A percentile compares a stretch with the other conserved stretches of the same genome.
These are phyloP conservation scores for Begonia peltatifolia DNA, from an alignment of 306 rosid genomes.

Conservation along the genomic window DNA sequence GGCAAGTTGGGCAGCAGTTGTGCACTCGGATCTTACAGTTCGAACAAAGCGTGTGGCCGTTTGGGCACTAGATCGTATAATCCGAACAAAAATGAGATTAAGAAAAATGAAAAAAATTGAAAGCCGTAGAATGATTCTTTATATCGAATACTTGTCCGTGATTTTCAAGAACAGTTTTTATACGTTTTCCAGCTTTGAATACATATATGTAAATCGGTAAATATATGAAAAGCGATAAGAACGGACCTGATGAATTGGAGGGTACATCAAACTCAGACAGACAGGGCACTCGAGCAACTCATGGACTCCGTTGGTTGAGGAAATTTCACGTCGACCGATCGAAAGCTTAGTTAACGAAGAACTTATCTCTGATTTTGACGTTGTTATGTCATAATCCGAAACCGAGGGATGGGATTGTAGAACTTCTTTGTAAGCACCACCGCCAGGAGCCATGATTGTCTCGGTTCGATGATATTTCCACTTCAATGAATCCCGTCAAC, in stretches of 20 bases:
- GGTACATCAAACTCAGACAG: slow-evolving; percentile 80
- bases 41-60: slow-evolving; percentile 92
- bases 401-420: slow-evolving; percentile 34
- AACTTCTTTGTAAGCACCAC: slow-evolving; percentile 52
- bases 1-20: slow-evolving; percentile 77
- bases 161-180: too few relatives aligned
- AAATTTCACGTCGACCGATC: slow-evolving; percentile 26
- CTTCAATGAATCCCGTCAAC: too few relatives aligned
- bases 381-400: slow-evolving; percentile 44
- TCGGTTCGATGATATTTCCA: too few relatives aligned
- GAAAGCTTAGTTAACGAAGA: slow-evolving; percentile 25
- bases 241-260: slow-evolving; percentile 83
- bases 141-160: too few relatives aligned
- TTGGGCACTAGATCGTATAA: slow-evolving; percentile 51
- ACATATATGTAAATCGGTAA: too few relatives aligned
- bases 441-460: slow-evolving; percentile 51
- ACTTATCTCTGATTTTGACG: slow-evolving; percentile 39
- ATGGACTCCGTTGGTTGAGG: slow-evolving; percentile 63
- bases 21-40: slow-evolving; percentile 67
- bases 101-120: not conserved
- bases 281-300: slow-evolving; percentile 86
- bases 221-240: too few relatives aligned
- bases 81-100: too few relatives aligned
- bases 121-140: not conserved
- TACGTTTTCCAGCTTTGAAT: too few relatives aligned